Percentiles rank a stretch among this genome's conserved stretches.
These are phyloP conservation scores for Leccinum disarticulatum DNA, from an alignment of 768 basidiomycete genomes.

Conservation along the genomic window DNA sequence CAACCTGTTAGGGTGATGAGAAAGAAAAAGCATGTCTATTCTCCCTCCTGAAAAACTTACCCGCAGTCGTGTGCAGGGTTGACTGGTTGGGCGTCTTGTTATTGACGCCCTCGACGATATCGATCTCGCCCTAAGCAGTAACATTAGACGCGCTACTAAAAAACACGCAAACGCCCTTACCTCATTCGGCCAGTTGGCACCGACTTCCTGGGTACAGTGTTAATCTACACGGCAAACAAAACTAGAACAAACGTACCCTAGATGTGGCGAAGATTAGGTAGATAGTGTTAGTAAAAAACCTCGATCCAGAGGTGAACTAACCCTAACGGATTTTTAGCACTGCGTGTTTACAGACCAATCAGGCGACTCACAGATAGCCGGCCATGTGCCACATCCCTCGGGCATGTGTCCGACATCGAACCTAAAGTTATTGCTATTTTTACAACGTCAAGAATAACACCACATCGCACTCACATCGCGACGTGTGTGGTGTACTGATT, in stretches of 20 bases:
- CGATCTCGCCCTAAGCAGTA: conserved; percentile 28
- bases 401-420: conserved; percentile 42
- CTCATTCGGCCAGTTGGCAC: conserved; percentile 26
- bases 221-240: background rate
- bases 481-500: conserved; percentile 34
- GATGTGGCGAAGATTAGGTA: background rate
- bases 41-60: conserved; percentile 9
- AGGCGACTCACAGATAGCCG: conserved; percentile 32
- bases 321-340: conserved; percentile 19
- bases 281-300: background rate
- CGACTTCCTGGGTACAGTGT: conserved; percentile 25
- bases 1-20: conserved; percentile 22
- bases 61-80: conserved; percentile 30
- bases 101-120: conserved; percentile 37
- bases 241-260: conserved; percentile 23
- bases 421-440: conserved; percentile 1
- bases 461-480: conserved; percentile 26
- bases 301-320: conserved; percentile 12
- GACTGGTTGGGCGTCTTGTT: conserved; percentile 27
- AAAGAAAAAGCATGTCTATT: background rate
- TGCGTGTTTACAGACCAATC: background rate
- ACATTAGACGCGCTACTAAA: background rate
- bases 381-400: conserved; percentile 40
- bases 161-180: conserved; percentile 3
- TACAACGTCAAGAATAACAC: background rate